phyloP scores from a whole-genome alignment of 805 yeast species.

The Barnettozyma vustinii region DNA sequence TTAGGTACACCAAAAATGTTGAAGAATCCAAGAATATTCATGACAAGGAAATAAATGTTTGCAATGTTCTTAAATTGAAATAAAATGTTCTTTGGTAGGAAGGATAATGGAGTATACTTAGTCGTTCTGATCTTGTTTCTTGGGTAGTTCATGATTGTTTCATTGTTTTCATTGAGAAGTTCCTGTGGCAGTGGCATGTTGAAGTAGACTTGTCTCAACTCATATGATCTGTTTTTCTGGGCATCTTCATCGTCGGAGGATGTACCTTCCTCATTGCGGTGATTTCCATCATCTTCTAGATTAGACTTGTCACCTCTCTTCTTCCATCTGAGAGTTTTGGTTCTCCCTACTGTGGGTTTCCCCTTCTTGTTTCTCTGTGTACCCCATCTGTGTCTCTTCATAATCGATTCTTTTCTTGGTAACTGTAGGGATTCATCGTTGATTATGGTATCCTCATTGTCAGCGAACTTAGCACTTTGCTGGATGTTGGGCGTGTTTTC shows the following conservation, averaged over 20 bases:
- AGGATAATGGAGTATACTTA: conserved; percentile 86
- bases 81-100: conserved; percentile 77
- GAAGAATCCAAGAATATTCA: conserved; percentile 76
- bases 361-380: conserved; percentile 77
- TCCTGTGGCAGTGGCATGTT: conserved; percentile 12
- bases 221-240: conserved; percentile 31
- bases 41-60: conserved; percentile 75
- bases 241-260: conserved; percentile 29
- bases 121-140: conserved; percentile 88
- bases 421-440: conserved; percentile 11
- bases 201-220: conserved; percentile 22
- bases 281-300: conserved; percentile 25
- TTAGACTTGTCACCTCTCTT: conserved; percentile 27
- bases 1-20: conserved; percentile 75
- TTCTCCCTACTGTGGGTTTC: conserved; percentile 52
- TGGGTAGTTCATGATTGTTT: conserved; percentile 7
- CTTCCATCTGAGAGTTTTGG: conserved; percentile 55
- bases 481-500: conserved; percentile 22
- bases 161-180: conserved; percentile 8
- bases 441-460: conserved; percentile 11
- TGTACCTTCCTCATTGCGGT: conserved; percentile 15
- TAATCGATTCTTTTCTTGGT: conserved; percentile 41
- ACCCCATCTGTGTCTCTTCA: conserved; percentile 86
- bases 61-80: conserved; percentile 88
- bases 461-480: conserved; percentile 23